Conservation (phyloP, 257 asterid species). For the Petrea volubilis region DNA sequence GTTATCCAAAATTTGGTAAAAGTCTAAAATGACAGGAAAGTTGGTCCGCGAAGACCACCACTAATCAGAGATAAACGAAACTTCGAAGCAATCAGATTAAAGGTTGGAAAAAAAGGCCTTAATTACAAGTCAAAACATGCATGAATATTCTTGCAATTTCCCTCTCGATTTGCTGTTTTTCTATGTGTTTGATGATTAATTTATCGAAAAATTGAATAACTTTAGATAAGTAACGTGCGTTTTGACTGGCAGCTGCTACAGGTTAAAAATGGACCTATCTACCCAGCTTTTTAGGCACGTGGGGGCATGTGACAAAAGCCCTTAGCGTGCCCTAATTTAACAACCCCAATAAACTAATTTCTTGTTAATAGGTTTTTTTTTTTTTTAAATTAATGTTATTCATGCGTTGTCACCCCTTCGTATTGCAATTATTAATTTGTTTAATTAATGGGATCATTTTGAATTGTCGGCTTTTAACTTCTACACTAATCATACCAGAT, state of each 20-base stretch:
- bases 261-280: conserved; percentile 12
- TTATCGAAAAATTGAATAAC: too few species aligned
- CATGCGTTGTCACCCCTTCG: conserved; percentile 11
- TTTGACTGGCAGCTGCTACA: conserved; percentile 28
- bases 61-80: neutral
- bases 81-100: neutral
- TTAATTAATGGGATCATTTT: neutral
- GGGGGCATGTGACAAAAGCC: neutral
- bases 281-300: conserved; percentile 20
- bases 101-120: neutral
- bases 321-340: conserved; percentile 20
- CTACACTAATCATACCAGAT: neutral
- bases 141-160: conserved; percentile 10
- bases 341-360: too few species aligned
- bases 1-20: conserved; percentile 3
- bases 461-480: neutral
- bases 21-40: neutral
- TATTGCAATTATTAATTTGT: conserved; percentile 9
- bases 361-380: neutral
- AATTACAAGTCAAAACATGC: conserved; percentile 17
- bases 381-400: neutral
- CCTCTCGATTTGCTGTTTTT: neutral
- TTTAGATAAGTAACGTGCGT: too few species aligned
- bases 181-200: neutral
- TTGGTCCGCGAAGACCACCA: too few species aligned